phyloP scores from a whole-genome alignment of 169 alveolate species.

The Babesia ovata region DNA sequence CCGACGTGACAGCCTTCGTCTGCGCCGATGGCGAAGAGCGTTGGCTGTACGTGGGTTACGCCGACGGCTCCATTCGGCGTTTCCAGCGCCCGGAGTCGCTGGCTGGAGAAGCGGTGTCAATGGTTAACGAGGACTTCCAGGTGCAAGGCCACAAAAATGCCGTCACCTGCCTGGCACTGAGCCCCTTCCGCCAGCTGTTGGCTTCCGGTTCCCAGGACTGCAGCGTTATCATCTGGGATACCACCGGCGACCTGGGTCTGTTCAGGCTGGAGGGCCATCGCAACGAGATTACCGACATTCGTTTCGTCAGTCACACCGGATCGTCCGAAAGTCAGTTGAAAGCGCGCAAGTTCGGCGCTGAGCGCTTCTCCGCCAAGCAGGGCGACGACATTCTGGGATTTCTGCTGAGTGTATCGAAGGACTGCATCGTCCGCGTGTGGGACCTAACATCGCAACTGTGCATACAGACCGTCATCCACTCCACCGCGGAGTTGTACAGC shows the following conservation, averaged over 20 bases:
- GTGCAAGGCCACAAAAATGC: conserved; percentile 58
- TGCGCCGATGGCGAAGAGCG: conserved; percentile 7
- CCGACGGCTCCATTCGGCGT: conserved; percentile 55
- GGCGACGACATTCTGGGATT: conserved; percentile 40
- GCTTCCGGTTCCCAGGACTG: conserved; percentile 86
- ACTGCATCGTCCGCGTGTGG: conserved; percentile 86
- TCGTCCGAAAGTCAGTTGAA: conserved; percentile 35
- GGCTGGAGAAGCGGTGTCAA: neutral
- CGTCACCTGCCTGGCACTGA: conserved; percentile 38
- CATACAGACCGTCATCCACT: conserved; percentile 83
- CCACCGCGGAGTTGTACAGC: conserved; percentile 78
- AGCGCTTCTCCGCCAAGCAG: neutral
- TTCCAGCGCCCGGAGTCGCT: conserved; percentile 14
- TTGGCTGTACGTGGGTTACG: conserved; percentile 59
- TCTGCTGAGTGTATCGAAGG: conserved; percentile 81
- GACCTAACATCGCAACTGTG: conserved; percentile 81
- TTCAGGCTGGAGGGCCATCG: conserved; percentile 81
- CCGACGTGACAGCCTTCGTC: conserved; percentile 34
- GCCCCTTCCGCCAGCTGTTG: conserved; percentile 56
- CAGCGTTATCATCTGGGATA: conserved; percentile 85
- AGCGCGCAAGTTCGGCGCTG: conserved; percentile 23
- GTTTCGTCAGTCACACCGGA: conserved; percentile 45
- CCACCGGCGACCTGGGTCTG: conserved; percentile 79
- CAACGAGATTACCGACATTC: conserved; percentile 79
- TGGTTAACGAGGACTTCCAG: conserved; percentile 45